Evolutionary conservation across 352 stramenopile genomes (phyloP), one percentile per base, ranked within the genome.

Genomic region (Pythium diclinum): DNA sequence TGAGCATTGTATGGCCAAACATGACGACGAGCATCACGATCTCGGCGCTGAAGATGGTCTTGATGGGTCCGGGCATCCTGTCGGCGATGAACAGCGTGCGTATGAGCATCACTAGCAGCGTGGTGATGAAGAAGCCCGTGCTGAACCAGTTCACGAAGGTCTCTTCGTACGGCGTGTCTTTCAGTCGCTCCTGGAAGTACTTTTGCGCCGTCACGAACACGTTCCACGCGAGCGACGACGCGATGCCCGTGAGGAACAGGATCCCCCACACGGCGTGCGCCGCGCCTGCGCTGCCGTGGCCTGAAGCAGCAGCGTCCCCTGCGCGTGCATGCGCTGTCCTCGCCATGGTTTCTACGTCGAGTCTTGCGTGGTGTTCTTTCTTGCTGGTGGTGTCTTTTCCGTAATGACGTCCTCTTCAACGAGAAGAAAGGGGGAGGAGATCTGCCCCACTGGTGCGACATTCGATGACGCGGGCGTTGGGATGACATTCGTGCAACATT

Each of bases 61-160:
- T 75, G 14, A 83, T 71, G 0, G 86, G 78, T 17, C 73, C 69
- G 16, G 81, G 76, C 76, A 93, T 88, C 38, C 72, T 78, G 30
- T 91, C 73, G 17, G 73, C 78, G 33, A 91, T 71, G 25, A 77
- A 77, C 4, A 78, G 61, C 33, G 85, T 91, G 56, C 85, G 83
- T 17, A 93, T 56, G 34, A 88, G 72, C 81, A 95, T 90, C 21
- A 81, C 78, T 61, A 89, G 73, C 47, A 95, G 69, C 6, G 79
- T 91, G 33, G 83, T 85, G 58, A 91, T 76, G 72, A 92, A 94
- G 68, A 92, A 94, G 17, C 73, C 79, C 65, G 91, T 91, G 47
- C 76, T 87, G 67, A 95, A 95, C 85, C 85, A 95, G 63, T 90
- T 93, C 21, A 94, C 77, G 63, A 95, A 95, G 44, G 80, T 88